phyloP scores from a whole-genome alignment of 768 basidiomycete species.

The Termitomyces eurrhizus region DNA sequence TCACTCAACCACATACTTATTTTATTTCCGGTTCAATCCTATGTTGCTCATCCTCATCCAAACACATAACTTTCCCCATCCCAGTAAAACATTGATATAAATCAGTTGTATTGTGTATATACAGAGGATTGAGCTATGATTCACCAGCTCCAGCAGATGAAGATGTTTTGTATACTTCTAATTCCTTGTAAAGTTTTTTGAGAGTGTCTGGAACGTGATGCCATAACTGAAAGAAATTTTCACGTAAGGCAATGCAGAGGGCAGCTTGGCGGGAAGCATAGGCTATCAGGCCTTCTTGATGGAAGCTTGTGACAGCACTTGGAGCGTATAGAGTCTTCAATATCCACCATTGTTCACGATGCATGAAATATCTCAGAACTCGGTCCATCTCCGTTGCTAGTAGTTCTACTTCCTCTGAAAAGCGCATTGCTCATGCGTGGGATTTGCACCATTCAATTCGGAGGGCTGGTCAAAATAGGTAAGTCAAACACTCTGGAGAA shows the following conservation, averaged over 20 bases:
- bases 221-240: background rate
- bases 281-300: background rate
- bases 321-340: background rate
- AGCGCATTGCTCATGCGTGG: constrained; percentile 1
- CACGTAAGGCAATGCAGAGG: background rate
- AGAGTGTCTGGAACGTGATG: background rate
- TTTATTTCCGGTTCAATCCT: too few relatives aligned
- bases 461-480: background rate
- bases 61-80: too few relatives aligned
- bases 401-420: constrained; percentile 5
- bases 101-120: too few relatives aligned
- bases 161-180: too few relatives aligned
- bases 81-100: too few relatives aligned
- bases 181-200: background rate
- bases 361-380: background rate
- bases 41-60: too few relatives aligned
- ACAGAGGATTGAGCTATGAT: too few relatives aligned
- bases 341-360: background rate
- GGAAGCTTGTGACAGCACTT: background rate
- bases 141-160: too few relatives aligned
- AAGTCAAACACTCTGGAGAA: background rate
- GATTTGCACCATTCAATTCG: constrained; percentile 8
- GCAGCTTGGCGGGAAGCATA: background rate
- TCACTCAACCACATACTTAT: too few relatives aligned
- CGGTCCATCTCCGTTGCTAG: constrained; percentile 7